phyloP scores from a whole-genome alignment of 106 monocot species.

The Iris macrosiphon region DNA sequence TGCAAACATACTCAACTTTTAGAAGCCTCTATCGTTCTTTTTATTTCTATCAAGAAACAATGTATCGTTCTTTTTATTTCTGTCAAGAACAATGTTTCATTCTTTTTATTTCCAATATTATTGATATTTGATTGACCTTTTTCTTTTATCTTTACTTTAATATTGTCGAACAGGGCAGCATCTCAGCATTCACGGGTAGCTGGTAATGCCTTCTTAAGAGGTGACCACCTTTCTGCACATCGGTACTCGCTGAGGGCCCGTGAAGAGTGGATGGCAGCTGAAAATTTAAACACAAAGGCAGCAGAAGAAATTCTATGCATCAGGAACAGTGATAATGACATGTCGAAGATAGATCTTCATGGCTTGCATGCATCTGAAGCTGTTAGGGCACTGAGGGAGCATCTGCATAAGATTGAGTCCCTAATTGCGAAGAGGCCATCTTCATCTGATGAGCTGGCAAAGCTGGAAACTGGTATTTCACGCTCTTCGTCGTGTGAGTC shows the following conservation, averaged over 20 bases:
- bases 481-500: constrained; percentile 6
- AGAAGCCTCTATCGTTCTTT: too few species aligned
- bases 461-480: constrained; percentile 8
- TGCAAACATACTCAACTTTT: too few species aligned
- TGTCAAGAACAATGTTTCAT: too few species aligned
- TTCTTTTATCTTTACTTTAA: too few species aligned
- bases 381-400: constrained; percentile 50
- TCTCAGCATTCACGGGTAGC: constrained; percentile 79
- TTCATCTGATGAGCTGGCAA: constrained; percentile 14
- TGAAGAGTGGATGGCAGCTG: constrained; percentile 55
- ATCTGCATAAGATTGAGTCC: constrained; percentile 52
- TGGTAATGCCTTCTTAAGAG: constrained; percentile 68
- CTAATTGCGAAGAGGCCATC: constrained; percentile 11
- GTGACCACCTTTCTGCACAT: constrained; percentile 70
- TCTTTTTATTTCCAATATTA: too few species aligned
- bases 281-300: constrained; percentile 56
- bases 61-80: too few species aligned
- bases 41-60: too few species aligned
- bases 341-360: constrained; percentile 89
- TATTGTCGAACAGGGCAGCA: constrained; percentile 55
- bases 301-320: constrained; percentile 68
- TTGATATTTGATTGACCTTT: too few species aligned
- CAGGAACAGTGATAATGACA: constrained; percentile 62
- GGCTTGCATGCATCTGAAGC: constrained; percentile 95
- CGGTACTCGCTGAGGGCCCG: constrained; percentile 48